Base-by-base conservation (phyloP, 805 yeast genomes). In the Tetrapisispora nanseiensis region DNA sequence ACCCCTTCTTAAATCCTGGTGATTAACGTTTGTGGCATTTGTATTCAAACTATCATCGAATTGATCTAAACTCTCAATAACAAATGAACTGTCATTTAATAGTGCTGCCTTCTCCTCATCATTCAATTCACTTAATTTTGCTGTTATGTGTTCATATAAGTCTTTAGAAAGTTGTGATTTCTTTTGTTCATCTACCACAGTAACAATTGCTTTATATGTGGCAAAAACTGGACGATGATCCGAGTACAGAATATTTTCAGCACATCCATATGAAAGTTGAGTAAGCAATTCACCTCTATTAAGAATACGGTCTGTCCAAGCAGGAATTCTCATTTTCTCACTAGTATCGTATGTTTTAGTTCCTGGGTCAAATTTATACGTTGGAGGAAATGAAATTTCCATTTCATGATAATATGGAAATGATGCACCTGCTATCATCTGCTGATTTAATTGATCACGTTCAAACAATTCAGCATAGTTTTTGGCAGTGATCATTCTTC, bases 271-370 rank as follows among this genome's bases (percentile, higher is more conserved):
- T 7, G 66, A 62, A 1, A 71, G 47, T 47, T 83, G 90, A 35
- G 65, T 69, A 43, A 89, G 59, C 10, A 72, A 68, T n/a, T 66
- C 65, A 13, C 83, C 79, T 21, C 82, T 67, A 54, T 78, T 80
- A 37, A 89, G 62, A 26, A 90, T 79, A 44, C 98, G 67, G 65
- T 92, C 99, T 3, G 97, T 89, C 98, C 98, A 92, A 0, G 98
- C 94, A 1, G 98, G 99, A 11, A 85, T 79, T 47, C 99, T 75
- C 61, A 79, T 80, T 62, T 92, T 92, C 54, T 90, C 97, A 32
- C 94, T 80, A 0, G 95, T 75, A 59, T 92, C 99, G 58, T 89
- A 92, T 2, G 57, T 63, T 37, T 74, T 75, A 0, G 95, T 82
- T 4, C 95, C 94, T 38, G 85, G 82, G 57, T 92, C 95, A 59